Percentiles rank a stretch among this genome's conserved stretches.
These are phyloP conservation scores for Ceratocystis huliohia DNA, from an alignment of 2,329 filamentous ascomycete genomes.

Conservation along the genomic window DNA sequence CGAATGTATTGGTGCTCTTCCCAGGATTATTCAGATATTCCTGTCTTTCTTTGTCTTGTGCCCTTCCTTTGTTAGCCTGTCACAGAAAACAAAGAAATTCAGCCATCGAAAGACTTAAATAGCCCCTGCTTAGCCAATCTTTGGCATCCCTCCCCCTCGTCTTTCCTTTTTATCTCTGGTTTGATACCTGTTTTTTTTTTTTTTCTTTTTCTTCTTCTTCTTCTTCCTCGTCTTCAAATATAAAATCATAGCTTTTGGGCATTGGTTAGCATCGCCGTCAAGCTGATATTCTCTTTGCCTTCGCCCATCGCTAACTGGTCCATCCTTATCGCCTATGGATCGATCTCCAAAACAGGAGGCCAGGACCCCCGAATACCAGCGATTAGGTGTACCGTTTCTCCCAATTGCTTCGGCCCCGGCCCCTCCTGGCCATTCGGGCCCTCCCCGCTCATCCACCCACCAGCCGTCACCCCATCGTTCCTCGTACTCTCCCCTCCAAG, in stretches of 20 bases:
- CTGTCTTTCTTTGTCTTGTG: background rate
- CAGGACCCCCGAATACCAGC: slow-evolving; percentile 11
- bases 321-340: slow-evolving; percentile 11
- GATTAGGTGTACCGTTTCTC: slow-evolving; percentile 8
- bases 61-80: slow-evolving; percentile 2
- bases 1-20: background rate
- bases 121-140: background rate
- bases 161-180: no score
- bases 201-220: background rate
- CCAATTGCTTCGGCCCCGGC: background rate
- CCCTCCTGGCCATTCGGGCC: slow-evolving; percentile 2
- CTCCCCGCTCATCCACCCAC: background rate
- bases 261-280: background rate
- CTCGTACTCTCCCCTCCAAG: slow-evolving; percentile 9
- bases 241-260: background rate
- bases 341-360: slow-evolving; percentile 14
- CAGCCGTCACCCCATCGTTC: slow-evolving; percentile 1
- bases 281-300: background rate
- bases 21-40: background rate
- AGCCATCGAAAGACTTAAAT: background rate
- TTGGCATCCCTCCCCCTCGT: background rate
- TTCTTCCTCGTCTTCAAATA: background rate
- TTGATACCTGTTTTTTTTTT: background rate
- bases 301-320: background rate
- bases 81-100: slow-evolving; percentile 2